Conservation (phyloP, 2,329 filamentous ascomycete genomes). For the Colletotrichum tropicale region DNA sequence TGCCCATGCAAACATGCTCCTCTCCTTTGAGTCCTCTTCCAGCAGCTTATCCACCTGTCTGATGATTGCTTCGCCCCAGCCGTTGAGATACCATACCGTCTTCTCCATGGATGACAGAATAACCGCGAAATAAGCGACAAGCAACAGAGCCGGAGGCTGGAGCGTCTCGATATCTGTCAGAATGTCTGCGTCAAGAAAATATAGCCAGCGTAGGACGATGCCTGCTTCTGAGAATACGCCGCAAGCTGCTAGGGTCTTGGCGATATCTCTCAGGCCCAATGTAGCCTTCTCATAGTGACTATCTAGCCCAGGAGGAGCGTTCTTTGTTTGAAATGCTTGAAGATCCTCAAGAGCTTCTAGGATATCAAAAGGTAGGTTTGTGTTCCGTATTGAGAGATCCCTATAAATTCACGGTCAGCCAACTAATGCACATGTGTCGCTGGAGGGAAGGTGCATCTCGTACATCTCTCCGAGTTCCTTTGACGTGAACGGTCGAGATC, state of each 20-base stretch:
- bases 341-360: neutral
- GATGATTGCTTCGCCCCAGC: neutral
- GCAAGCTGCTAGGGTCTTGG: neutral
- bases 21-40: neutral
- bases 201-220: neutral
- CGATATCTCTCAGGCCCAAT: neutral
- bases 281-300: neutral
- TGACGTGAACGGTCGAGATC: neutral
- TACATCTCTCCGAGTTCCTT: neutral
- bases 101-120: neutral
- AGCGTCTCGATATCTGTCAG: neutral
- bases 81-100: neutral
- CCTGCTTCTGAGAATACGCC: neutral
- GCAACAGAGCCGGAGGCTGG: accelerated
- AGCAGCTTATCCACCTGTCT: neutral
- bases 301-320: accelerated
- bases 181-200: neutral
- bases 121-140: neutral
- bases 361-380: neutral
- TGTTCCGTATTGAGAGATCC: neutral
- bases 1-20: neutral
- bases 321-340: neutral
- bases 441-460: accelerated
- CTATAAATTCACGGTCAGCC: neutral
- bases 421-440: accelerated